Percentiles rank a stretch among this genome's conserved stretches.
Conservation (phyloP, 1,139 yeast species). For the Kodamaea sp. region DNA sequence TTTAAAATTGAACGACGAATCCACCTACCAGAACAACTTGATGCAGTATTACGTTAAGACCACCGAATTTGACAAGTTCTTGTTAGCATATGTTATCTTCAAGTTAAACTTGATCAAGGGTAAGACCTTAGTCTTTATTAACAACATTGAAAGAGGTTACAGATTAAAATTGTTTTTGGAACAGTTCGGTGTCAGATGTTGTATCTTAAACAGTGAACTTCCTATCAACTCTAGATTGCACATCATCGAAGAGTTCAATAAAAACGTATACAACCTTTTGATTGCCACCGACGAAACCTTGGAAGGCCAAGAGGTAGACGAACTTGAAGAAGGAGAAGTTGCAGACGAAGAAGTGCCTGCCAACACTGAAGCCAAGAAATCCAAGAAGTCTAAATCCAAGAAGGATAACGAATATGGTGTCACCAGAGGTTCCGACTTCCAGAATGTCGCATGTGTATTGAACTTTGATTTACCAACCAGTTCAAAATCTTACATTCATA, state of each 20-base stretch:
- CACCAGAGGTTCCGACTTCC: slow-evolving; percentile 95
- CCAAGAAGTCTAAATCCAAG: slow-evolving; percentile 30
- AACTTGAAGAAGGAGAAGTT: slow-evolving; percentile 46
- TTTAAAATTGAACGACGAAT: slow-evolving; percentile 72
- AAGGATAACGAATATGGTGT: slow-evolving; percentile 85
- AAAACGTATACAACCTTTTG: slow-evolving; percentile 78
- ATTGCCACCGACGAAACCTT: slow-evolving; percentile 95
- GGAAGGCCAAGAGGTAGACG: slow-evolving; percentile 47
- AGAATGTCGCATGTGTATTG: slow-evolving; percentile 92
- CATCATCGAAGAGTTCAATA: slow-evolving; percentile 93
- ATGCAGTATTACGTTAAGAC: slow-evolving; percentile 86
- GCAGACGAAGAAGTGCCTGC: slow-evolving; percentile 19
- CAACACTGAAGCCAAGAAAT: slow-evolving; percentile 10
- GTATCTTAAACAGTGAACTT: slow-evolving; percentile 88
- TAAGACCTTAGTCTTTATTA: slow-evolving; percentile 87
- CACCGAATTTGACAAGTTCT: slow-evolving; percentile 87
- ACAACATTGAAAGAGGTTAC: slow-evolving; percentile 93
- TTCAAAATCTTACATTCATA: slow-evolving; percentile 86
- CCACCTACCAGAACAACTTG: slow-evolving; percentile 56
- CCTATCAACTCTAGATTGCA: slow-evolving; percentile 93
- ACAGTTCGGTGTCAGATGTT: slow-evolving; percentile 89
- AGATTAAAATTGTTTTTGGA: slow-evolving; percentile 86
- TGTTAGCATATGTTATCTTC: slow-evolving; percentile 87
- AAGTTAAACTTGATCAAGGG: slow-evolving; percentile 89
- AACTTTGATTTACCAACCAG: slow-evolving; percentile 94